These are phyloP conservation scores for Marasmius sp. DNA, from an alignment of 1,284 basidiomycete species.

Conservation along the genomic window DNA sequence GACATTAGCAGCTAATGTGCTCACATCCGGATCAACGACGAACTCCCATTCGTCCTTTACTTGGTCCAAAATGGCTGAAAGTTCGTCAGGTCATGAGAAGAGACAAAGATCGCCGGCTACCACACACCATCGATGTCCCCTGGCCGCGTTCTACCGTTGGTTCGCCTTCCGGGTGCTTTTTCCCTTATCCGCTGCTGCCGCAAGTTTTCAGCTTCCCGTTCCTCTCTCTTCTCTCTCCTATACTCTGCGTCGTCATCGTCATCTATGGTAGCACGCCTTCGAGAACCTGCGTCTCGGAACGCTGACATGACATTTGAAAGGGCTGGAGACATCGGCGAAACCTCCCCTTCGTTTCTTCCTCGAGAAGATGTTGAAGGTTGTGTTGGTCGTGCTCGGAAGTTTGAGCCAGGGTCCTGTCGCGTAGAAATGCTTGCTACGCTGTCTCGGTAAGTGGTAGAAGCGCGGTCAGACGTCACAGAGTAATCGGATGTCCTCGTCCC, in stretches of 20 bases:
- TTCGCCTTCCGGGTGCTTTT: conserved; percentile 56
- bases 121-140: conserved; percentile 77
- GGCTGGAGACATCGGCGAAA: conserved; percentile 44
- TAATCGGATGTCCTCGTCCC: conserved; percentile 38
- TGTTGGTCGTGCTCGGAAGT: conserved; percentile 24
- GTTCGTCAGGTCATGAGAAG: conserved; percentile 1
- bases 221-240: conserved; percentile 54
- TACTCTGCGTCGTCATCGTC: conserved; percentile 49
- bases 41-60: conserved; percentile 91
- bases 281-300: conserved; percentile 62
- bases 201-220: conserved; percentile 56
- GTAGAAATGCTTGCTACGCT: conserved; percentile 36
- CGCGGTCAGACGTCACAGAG: conserved; percentile 31
- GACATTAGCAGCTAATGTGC: conserved; percentile 22
- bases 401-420: conserved; percentile 29
- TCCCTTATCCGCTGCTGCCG: conserved; percentile 68
- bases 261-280: conserved; percentile 55
- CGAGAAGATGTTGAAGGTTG: conserved; percentile 19
- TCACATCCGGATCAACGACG: conserved; percentile 81
- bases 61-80: conserved; percentile 75
- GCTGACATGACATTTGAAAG: conserved; percentile 61
- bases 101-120: conserved; percentile 5
- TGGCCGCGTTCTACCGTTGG: conserved; percentile 52
- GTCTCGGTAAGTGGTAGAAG: conserved; percentile 39
- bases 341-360: conserved; percentile 31